Evolutionary conservation across 768 basidiomycete species (phyloP), one percentile per base, ranked within the genome.

Genomic region (Tricholoma flavovirens): DNA sequence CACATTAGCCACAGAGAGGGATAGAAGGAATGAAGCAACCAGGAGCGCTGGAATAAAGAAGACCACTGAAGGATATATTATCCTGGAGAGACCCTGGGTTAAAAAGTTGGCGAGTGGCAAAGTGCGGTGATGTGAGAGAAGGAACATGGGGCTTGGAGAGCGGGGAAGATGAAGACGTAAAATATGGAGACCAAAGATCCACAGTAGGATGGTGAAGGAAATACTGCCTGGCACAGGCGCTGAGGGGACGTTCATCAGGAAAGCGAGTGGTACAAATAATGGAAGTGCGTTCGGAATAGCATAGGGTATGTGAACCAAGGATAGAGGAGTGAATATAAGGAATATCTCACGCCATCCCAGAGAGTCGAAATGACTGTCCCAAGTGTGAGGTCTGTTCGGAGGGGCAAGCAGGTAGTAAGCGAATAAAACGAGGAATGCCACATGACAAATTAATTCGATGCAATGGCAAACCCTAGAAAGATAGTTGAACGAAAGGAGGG

Each of bases 1-100:
- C 19, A 86, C 64, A 54, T 81, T 77, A 10, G 66, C 65, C 19
- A 86, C 64, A 0, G 84, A 79, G 19, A 73, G 61, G 2, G 81
- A 83, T 22, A 84, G 61, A 35, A 82, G 69, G 58, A 71, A 73
- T 15, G 71, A 62, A 8, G 76, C 66, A 3, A 81, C 49, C 15
- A 82, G 46, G n/a, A 79, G 60, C 2, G 74, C 69, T 0, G 83
- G 83, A 19, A 80, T 59, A 65, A 82, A 82, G 61, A 81, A 80
- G 6, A 74, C 43, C 3, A 75, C 40, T 4, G 75, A 63, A 0
- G 81, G 80, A 15, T 69, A 55, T 43, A 78, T 61, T 15, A 76
- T 66, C 30, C 66, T 66, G 2, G 64, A 64, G n/a, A 81, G 56
- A 14, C 73, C 72, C 51, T 69, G 67, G 43, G 60, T 64, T 4